Base-by-base conservation (phyloP, 2,329 filamentous ascomycete species). In the Leptodontidium sp. region DNA sequence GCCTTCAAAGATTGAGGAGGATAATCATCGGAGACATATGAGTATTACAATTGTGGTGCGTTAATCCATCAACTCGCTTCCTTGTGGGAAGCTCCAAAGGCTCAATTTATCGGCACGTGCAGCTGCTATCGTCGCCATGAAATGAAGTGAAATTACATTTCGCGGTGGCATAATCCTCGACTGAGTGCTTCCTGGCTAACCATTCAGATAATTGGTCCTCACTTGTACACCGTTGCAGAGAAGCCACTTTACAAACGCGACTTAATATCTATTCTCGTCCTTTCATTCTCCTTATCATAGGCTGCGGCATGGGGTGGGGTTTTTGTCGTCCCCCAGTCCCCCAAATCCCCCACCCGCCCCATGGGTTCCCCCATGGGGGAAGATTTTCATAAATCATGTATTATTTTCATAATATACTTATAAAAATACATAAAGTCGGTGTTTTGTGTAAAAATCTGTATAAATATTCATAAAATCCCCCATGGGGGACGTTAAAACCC, bases 141-240 rank as follows among this genome's bases (percentile, higher is more conserved):
- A 52, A 66, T 35, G 32, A 35, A 35, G 9, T 35, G 32, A 35
- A 35, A 35, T 35, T 35, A 4, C 32, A 35, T 35, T 35, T 35
- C 32, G 32, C 32, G 32, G 9, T 35, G 9, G 32, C 32, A 35
- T 35, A 35, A 35, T 32, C 21, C 21, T 21, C 4, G 14, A 8
- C 11, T 29, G 12, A 2, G 15, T 21, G n/a, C 2, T 2, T 26
- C 15, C 32, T 11, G 15, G 15, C 62, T 69, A 6, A 69, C 61
- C 2, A 1, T 4, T 24, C 29, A 65, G 64, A 87, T 91, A 45
- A 81, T 91, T 26, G 90, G 89, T 0, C 90, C 90, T 0, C 84
- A 88, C 58, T 81, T 91, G 0, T 92, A 90, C 77, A 89, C 85
- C 4, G 85, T 87, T 0, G 83, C 83, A 2, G 87, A 91, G 73